These are phyloP conservation scores for Suillus tomentosus DNA, from an alignment of 768 basidiomycete species.

Conservation along the genomic window DNA sequence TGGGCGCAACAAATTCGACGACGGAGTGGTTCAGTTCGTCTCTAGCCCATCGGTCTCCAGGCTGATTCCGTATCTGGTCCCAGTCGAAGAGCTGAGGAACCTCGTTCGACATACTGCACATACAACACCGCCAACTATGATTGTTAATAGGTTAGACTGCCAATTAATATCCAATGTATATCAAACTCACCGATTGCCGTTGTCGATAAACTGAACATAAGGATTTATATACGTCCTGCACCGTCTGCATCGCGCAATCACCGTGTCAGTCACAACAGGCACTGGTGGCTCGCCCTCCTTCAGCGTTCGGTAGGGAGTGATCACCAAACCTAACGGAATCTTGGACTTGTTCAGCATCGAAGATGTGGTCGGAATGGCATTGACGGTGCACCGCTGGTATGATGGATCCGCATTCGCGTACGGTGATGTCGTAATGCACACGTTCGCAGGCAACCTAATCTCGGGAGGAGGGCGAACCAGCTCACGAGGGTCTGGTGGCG, in stretches of 20 bases:
- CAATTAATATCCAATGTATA: background rate
- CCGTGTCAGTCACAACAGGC: constrained; percentile 89
- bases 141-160: constrained; percentile 9
- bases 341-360: constrained; percentile 88
- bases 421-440: constrained; percentile 76
- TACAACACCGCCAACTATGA: constrained; percentile 93
- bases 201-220: constrained; percentile 96
- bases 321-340: constrained; percentile 83
- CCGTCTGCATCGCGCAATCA: constrained; percentile 93
- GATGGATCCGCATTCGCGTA: constrained; percentile 84
- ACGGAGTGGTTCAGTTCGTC: constrained; percentile 91
- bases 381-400: constrained; percentile 90
- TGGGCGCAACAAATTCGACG: constrained; percentile 97
- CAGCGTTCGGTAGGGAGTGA: constrained; percentile 88
- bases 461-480: constrained; percentile 83
- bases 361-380: constrained; percentile 90
- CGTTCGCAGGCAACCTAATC: constrained; percentile 84
- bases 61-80: constrained; percentile 92
- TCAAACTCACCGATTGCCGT: constrained; percentile 77
- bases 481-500: constrained; percentile 89
- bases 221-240: constrained; percentile 98
- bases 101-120: constrained; percentile 98
- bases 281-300: constrained; percentile 83
- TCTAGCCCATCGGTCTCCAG: constrained; percentile 92
- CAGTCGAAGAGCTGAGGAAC: constrained; percentile 98